These are phyloP conservation scores for Salix udensis DNA, from an alignment of 345 rosid genomes.

Conservation along the genomic window DNA sequence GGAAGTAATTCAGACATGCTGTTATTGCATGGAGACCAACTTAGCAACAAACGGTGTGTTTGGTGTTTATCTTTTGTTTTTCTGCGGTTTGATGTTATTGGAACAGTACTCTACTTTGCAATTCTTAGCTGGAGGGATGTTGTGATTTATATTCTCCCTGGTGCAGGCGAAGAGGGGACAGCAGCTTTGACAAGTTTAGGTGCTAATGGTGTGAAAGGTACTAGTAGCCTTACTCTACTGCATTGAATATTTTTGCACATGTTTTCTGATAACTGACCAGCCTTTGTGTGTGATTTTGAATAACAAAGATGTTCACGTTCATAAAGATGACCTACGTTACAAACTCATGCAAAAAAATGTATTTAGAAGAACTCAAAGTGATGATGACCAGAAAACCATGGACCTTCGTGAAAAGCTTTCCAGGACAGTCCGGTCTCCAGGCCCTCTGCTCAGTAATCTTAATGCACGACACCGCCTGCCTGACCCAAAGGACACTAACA, in stretches of 20 bases:
- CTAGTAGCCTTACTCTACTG: slow-evolving; percentile 10
- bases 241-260: slow-evolving; percentile 15
- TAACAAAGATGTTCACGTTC: slow-evolving; percentile 53
- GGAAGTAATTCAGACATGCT: slow-evolving; percentile 52
- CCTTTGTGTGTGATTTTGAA: slow-evolving; percentile 20
- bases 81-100: not conserved
- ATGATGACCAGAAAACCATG: slow-evolving; percentile 36
- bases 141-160: slow-evolving; percentile 15
- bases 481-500: slow-evolving; percentile 43
- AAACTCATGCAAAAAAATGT: slow-evolving; percentile 70
- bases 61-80: slow-evolving; percentile 13
- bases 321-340: slow-evolving; percentile 71
- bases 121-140: not conserved
- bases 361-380: slow-evolving; percentile 44
- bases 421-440: slow-evolving; percentile 45
- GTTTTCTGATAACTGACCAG: slow-evolving; percentile 39
- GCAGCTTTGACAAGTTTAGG: slow-evolving; percentile 29
- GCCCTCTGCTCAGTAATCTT: slow-evolving; percentile 16
- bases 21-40: slow-evolving; percentile 25
- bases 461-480: slow-evolving; percentile 39
- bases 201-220: slow-evolving; percentile 48
- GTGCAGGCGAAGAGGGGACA: slow-evolving; percentile 70
- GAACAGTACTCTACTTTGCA: not conserved
- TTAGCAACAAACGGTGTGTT: slow-evolving; percentile 57
- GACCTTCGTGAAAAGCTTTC: slow-evolving; percentile 84